These are phyloP conservation scores for Angomonas ambiguus DNA, from an alignment of 208 protist species.

Conservation along the genomic window DNA sequence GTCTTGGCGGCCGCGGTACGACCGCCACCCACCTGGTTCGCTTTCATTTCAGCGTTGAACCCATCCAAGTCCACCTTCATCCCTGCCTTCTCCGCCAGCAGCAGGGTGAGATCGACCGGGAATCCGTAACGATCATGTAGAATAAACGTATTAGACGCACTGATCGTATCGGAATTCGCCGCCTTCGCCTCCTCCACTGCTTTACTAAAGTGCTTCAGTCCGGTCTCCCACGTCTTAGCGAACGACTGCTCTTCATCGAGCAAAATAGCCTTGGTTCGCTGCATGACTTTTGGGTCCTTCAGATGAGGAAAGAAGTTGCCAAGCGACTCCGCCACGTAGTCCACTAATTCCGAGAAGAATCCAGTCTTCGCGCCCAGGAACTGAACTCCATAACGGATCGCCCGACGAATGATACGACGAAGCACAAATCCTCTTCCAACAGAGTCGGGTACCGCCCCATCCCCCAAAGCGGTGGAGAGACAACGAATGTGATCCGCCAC, in stretches of 20 bases:
- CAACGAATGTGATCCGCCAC: conserved; percentile 99
- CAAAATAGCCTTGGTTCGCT: conserved; percentile 89
- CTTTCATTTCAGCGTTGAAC: conserved; percentile 85
- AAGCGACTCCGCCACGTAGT: conserved; percentile 84
- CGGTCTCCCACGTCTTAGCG: conserved; percentile 92
- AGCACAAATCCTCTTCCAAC: conserved; percentile 96
- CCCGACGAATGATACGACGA: conserved; percentile 96
- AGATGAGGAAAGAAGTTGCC: conserved; percentile 95
- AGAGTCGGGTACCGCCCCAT: conserved; percentile 95
- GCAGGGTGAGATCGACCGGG: conserved; percentile 96
- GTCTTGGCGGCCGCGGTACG: conserved; percentile 75
- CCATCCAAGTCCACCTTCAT: conserved; percentile 84
- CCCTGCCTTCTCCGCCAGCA: conserved; percentile 96
- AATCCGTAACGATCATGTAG: conserved; percentile 98
- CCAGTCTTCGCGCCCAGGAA: conserved; percentile 91
- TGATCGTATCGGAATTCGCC: conserved; percentile 59
- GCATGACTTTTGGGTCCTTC: conserved; percentile 54
- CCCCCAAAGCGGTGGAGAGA: conserved; percentile 95
- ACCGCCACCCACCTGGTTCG: conserved; percentile 56
- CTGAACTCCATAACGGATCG: conserved; percentile 95
- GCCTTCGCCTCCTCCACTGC: conserved; percentile 66
- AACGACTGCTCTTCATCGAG: conserved; percentile 96
- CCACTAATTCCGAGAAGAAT: conserved; percentile 94
- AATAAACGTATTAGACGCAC: conserved; percentile 87
- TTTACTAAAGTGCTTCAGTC: conserved; percentile 92